Conservation (phyloP, 2,329 filamentous ascomycete genomes). For the Colletotrichum caudatum region DNA sequence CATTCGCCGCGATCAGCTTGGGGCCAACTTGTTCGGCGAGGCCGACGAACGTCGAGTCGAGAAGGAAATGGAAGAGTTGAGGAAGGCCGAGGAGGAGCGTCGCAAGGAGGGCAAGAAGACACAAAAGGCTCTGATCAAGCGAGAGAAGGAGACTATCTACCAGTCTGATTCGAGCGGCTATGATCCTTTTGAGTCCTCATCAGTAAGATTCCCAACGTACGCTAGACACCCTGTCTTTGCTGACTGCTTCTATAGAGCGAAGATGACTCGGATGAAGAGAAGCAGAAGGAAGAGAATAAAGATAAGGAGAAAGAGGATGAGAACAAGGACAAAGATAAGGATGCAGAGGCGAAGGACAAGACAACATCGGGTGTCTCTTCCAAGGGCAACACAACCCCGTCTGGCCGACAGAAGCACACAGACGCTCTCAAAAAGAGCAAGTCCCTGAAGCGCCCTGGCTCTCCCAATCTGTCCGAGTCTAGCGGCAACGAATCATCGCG, state of each 20-base stretch:
- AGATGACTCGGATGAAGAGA: conserved; percentile 55
- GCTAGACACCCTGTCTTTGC: background rate
- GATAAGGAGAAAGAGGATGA: conserved; percentile 54
- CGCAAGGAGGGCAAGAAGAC: conserved; percentile 81
- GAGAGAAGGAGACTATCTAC: conserved; percentile 89
- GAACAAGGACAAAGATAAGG: conserved; percentile 69
- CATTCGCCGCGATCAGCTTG: conserved; percentile 84
- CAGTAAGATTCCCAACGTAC: conserved; percentile 45
- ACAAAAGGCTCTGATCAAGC: conserved; percentile 83
- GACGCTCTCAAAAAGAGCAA: conserved; percentile 68
- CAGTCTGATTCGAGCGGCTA: conserved; percentile 73
- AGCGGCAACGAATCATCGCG: conserved; percentile 90
- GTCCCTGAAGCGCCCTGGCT: conserved; percentile 84
- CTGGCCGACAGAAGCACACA: conserved; percentile 60
- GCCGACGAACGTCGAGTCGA: conserved; percentile 79
- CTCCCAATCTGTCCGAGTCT: conserved; percentile 88
- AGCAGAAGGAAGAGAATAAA: conserved; percentile 48
- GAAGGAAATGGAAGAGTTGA: conserved; percentile 77
- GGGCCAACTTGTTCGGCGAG: conserved; percentile 84
- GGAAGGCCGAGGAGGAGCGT: conserved; percentile 75
- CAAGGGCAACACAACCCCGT: conserved; percentile 74
- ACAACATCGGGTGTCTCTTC: conserved; percentile 68
- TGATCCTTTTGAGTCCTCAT: conserved; percentile 53
- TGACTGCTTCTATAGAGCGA: conserved; percentile 58
- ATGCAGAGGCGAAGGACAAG: conserved; percentile 70